phyloP scores from a whole-genome alignment of 768 basidiomycete species.

The Lactifluus piperatus region DNA sequence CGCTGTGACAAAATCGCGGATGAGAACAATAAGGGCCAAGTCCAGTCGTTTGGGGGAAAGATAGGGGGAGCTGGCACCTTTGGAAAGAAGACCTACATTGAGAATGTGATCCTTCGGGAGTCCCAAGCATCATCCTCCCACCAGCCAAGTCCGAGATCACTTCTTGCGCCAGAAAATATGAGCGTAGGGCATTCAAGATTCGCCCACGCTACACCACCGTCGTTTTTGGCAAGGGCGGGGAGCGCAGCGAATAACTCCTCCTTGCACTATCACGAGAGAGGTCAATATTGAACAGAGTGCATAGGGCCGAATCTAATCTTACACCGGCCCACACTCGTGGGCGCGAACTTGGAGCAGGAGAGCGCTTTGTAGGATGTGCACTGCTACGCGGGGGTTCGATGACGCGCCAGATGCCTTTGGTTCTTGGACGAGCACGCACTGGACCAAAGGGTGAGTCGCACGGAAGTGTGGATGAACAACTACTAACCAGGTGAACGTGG shows the following conservation, averaged over 20 bases:
- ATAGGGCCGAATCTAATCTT: background rate
- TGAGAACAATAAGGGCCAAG: background rate
- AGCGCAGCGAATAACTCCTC: conserved; percentile 10
- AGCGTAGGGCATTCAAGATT: background rate
- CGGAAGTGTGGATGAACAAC: background rate
- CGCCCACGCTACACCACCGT: conserved; percentile 4
- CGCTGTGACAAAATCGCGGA: background rate
- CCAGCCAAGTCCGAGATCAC: conserved; percentile 6
- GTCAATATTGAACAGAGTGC: background rate
- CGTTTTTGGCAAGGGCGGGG: conserved; percentile 3
- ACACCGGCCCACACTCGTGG: conserved; percentile 16
- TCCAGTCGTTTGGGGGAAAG: background rate
- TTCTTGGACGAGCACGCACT: background rate
- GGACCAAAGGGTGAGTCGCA: background rate
- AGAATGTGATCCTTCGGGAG: conserved; percentile 6
- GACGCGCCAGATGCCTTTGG: conserved; percentile 6
- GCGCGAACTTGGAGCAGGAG: background rate
- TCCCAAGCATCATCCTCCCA: conserved; percentile 16
- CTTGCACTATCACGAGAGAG: background rate
- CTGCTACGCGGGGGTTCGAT: background rate
- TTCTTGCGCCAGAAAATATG: conserved; percentile 1
- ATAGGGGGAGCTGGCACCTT: background rate
- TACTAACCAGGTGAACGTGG: background rate
- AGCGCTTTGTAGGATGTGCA: background rate
- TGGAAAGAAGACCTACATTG: conserved; percentile 4